Evolutionary conservation across 1,139 yeast genomes (phyloP).

Genomic region (Waltiozyma sp.): DNA sequence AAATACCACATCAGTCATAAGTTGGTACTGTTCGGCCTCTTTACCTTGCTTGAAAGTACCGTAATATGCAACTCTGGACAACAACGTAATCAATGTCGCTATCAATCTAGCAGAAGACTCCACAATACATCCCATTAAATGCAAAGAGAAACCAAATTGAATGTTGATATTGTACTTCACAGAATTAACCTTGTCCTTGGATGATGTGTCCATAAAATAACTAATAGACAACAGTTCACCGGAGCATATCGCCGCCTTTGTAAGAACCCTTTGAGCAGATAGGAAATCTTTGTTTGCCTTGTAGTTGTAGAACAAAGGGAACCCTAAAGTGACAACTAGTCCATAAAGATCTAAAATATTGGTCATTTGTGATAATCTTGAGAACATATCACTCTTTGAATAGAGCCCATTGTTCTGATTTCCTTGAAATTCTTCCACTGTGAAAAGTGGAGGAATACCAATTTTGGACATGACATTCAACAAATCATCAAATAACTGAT

Average conservation of each 20-base stretch:
- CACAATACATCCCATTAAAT: background rate
- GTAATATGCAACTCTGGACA: background rate
- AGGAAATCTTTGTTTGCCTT: slow-evolving; percentile 1
- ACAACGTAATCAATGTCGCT: background rate
- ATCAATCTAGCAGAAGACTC: background rate
- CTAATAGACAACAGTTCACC: slow-evolving; percentile 1
- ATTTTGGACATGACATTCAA: background rate
- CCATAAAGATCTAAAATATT: slow-evolving; percentile 4
- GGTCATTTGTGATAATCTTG: slow-evolving; percentile 3
- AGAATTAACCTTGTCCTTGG: slow-evolving; percentile 1
- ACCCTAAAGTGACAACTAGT: slow-evolving; percentile 3
- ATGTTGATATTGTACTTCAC: slow-evolving; percentile 2
- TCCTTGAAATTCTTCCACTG: no score
- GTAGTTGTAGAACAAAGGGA: slow-evolving; percentile 4
- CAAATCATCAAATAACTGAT: background rate
- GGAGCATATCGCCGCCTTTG: slow-evolving; percentile 2
- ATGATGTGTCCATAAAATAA: slow-evolving; percentile 3
- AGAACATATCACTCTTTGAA: background rate
- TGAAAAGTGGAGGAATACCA: slow-evolving; percentile 1
- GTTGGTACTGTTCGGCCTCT: background rate
- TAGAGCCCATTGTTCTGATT: background rate
- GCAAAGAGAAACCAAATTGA: slow-evolving; percentile 5
- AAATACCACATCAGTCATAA: background rate
- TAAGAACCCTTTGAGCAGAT: slow-evolving; percentile 1
- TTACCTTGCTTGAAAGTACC: background rate